Base-by-base conservation (phyloP, 257 asterid species). In the Nicotiana otophora region DNA sequence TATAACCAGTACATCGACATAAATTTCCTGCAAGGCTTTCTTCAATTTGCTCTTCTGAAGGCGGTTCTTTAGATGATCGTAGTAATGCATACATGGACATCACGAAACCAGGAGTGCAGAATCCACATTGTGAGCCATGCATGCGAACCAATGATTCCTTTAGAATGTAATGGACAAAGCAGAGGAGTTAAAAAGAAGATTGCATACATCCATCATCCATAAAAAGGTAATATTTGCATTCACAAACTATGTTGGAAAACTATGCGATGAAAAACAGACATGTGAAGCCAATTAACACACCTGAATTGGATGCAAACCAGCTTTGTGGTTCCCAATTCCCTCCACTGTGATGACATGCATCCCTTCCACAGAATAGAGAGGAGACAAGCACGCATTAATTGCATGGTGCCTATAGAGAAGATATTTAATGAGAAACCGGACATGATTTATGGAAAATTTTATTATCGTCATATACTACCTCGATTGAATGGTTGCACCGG, bases 101-200 rank as follows among this genome's bases (percentile, higher is more conserved):
- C 62, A 94, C 81, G 82, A 96, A 96, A 85, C 99, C 99, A 83
- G 99, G 99, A 75, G 98, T 96, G 89, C 99, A 96, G 85, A 94
- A 96, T 69, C 99, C 99, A 76, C 99, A 96, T 82, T 96, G 99
- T 17, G 99, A 94, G 79, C 98, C 99, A 88, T 96, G 99, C 61
- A 94, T 84, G 11, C 82, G 89, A 70, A 98, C 98, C 84, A 96
- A 85, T 46, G 96, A 90, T 87, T 96, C 99, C 99, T 96, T 91
- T 57, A 87, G 72, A 81, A 83, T 80, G 81, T 54, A 53, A 82
- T 46, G 63, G 81, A 81, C 34, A 74, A 30, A 78, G 83, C 12
- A 77, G 62, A 65, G 54, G 58, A 26, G 42, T 77, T 48, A 51
- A 12, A 7, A 63, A 19, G 46, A 17, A 75, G 54, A 61, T 10